Evolutionary conservation across 441 rosid genomes (phyloP), one percentile per base, ranked within the genome.

Genomic region (Corymbia calophylla): DNA sequence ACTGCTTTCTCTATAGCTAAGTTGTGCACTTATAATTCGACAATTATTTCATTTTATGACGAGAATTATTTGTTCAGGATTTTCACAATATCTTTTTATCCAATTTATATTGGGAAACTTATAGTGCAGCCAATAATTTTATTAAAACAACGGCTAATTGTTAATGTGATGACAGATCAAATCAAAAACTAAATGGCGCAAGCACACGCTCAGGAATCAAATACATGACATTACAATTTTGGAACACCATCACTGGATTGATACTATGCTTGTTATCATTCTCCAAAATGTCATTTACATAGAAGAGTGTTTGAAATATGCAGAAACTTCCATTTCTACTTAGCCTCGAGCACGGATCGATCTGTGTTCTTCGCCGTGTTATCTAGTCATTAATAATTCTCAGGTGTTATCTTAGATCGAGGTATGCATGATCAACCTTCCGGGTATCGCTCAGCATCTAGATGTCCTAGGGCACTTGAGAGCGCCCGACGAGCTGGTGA

Each of bases 401-500:
- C 31, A 31, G 44, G 44, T 31, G 77, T 31, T 31, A 31, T 31
- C 8, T 66, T 35, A 32, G 81, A 32, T 68, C 9, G 25, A 32
- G 80, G 11, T 9, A 32, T 35, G 47, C 39, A 17, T 3, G 49
- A 39, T 73, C 51, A n/a, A 73, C 49, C 84, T 73, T 62, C 32
- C 8, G 51, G 2, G 51, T 23, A 39, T 73, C 51, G 17, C 51
- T 73, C 84, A 73, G 84, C n/a, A 73, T 23, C 51, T 23, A 23
- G 51, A 73, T 73, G 29, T 82, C 27, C 39, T 47, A 21, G 90
- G 27, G 89, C 95, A 95, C 82, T 88, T 90, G 51, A 94, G 89
- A 87, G 91, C 94, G 32, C 96, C 95, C 0, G 95, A 89, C 10
- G 93, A 93, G 60, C 92, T 90, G 23, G 96, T 94, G 86, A 95